These are phyloP conservation scores for Bipolaris victoriae DNA, from an alignment of 2,329 filamentous ascomycete genomes.

Conservation along the genomic window DNA sequence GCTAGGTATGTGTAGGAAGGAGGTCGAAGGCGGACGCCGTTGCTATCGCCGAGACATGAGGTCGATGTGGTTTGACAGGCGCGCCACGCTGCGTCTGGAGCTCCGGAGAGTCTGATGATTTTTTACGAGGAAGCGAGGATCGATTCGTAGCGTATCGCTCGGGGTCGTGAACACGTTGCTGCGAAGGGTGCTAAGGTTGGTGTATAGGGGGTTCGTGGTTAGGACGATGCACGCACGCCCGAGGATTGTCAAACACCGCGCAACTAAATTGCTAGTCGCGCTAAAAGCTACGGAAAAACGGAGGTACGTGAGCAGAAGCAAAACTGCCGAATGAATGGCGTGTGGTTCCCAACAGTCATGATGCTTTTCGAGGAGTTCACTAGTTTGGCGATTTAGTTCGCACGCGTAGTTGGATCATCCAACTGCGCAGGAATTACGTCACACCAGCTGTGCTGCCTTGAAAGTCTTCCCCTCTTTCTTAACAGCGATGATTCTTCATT, in stretches of 20 bases:
- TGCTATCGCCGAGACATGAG: constrained; percentile 41
- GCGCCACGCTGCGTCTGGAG: constrained; percentile 13
- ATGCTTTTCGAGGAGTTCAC: constrained; percentile 9
- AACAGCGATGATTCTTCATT: constrained; percentile 8
- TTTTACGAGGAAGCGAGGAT: background rate
- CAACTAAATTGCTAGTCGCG: constrained; percentile 4
- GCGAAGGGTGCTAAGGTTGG: background rate
- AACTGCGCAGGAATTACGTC: constrained; percentile 39
- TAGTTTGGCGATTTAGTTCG: constrained; percentile 32
- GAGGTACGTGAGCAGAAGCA: constrained; percentile 10
- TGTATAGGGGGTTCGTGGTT: constrained; percentile 29
- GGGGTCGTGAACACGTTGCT: background rate
- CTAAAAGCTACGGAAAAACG: constrained; percentile 3
- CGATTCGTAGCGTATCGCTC: background rate
- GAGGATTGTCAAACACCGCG: constrained; percentile 8
- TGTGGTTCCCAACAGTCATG: constrained; percentile 4
- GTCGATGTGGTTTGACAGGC: constrained; percentile 28
- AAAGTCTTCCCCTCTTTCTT: constrained; percentile 31
- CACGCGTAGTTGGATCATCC: constrained; percentile 10
- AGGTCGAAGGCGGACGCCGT: constrained; percentile 27
- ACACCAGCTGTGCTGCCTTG: constrained; percentile 29
- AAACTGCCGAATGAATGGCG: constrained; percentile 5
- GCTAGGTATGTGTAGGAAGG: constrained; percentile 5
- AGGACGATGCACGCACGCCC: constrained; percentile 9
- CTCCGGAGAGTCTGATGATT: background rate